Evolutionary conservation across 148 eudicot species (phyloP).

Genomic region (Hydrangea macrophylla): DNA sequence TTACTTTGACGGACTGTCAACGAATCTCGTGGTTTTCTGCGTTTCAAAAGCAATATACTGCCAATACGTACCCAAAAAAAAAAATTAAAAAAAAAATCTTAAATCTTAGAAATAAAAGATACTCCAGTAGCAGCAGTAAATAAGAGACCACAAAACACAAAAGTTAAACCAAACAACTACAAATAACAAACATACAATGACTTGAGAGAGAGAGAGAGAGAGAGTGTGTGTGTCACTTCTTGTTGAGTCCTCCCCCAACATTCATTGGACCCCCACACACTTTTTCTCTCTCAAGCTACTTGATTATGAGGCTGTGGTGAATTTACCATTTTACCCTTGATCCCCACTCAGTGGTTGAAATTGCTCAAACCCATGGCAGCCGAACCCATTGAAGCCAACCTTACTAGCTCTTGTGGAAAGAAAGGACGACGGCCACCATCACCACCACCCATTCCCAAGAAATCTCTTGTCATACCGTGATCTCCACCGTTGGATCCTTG

Average conservation of each 20-base stretch:
- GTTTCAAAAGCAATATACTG: neutral
- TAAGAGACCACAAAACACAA: neutral
- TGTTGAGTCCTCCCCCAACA: constrained; percentile 1
- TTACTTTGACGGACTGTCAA: constrained; percentile 36
- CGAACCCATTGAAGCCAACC: constrained; percentile 54
- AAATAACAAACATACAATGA: too few relatives aligned
- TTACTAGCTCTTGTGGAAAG: constrained; percentile 64
- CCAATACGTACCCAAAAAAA: neutral
- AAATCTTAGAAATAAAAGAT: constrained; percentile 2
- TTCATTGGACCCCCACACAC: neutral
- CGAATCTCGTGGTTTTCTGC: constrained; percentile 32
- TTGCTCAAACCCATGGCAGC: constrained; percentile 63
- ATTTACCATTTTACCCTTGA: constrained; percentile 8
- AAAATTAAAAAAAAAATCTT: constrained; percentile 10
- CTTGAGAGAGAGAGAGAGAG: too few relatives aligned
- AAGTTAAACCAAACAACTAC: too few relatives aligned
- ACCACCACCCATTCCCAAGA: constrained; percentile 73
- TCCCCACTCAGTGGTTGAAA: constrained; percentile 33
- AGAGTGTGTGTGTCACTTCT: too few relatives aligned
- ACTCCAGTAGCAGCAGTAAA: neutral
- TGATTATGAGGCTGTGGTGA: neutral
- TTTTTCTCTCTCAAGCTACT: neutral
- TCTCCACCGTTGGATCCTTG: constrained; percentile 20
- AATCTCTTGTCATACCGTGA: constrained; percentile 63
- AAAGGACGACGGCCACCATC: constrained; percentile 51